Evolutionary conservation across 2,329 filamentous ascomycete species (phyloP), one percentile per base, ranked within the genome.

Genomic region (Fusarium hostae): DNA sequence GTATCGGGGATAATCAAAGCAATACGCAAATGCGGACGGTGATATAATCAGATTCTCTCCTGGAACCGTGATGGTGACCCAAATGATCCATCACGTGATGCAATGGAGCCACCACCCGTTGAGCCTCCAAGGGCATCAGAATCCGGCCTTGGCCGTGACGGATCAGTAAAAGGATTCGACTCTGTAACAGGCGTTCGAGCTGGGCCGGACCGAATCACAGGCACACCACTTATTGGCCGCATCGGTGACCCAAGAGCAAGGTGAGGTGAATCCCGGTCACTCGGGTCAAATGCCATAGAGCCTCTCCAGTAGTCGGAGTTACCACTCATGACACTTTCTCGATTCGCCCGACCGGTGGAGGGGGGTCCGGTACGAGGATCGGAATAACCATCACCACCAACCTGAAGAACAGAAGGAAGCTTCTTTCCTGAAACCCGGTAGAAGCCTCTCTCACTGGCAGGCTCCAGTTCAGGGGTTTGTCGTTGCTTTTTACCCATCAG

Each of bases 401-500:
- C 84, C 64, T 88, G 84, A 40, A 92, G 80, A 13, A 91, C 89
- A 4, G 90, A 89, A 6, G 88, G 87, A 62, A 92, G 78, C 75
- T 91, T 92, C 75, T 86, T 86, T 67, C 90, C 90, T 9, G 90
- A 90, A 4, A 92, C 86, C 34, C 89, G 87, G 68, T 90, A 87
- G 77, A 92, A 92, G 1, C 89, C 88, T 66, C 84, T 82, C 75
- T 91, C 89, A 32, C 82, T 84, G 28, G 77, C 79, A 39, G 82
- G 82, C 44, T 78, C 77, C 20, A 76, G 76, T 52, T 70, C 70
- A 55, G 78, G 68, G 54, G 68, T 68, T 34, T 61, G 66, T 26
- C 59, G 57, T 28, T 61, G 70, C 76, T 80, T 82, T 64, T 84
- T 86, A 35, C 82, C 80, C 9, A 83, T 81, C 39, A 88, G 74